Conservation (phyloP, 805 yeast genomes). For the Lipomyces sp. region DNA sequence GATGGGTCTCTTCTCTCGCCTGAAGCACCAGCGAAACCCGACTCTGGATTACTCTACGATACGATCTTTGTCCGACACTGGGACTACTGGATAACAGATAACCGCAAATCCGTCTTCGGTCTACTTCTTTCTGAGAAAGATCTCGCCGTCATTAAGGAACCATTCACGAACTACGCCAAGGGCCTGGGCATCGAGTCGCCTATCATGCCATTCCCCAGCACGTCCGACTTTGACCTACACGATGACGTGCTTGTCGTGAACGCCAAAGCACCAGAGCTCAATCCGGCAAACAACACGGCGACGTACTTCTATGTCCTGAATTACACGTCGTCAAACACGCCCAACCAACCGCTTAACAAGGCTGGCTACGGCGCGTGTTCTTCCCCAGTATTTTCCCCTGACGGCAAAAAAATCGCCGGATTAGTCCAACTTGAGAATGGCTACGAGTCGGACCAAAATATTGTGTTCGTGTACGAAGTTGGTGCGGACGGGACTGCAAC, state of each 20-base stretch:
- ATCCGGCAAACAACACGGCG: conserved; percentile 40
- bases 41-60: conserved; percentile 35
- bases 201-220: conserved; percentile 36
- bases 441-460: conserved; percentile 39
- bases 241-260: conserved; percentile 34
- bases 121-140: conserved; percentile 21
- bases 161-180: conserved; percentile 29
- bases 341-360: conserved; percentile 25
- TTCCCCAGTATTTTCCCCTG: conserved; percentile 40
- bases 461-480: conserved; percentile 36
- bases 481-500: conserved; percentile 19
- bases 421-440: conserved; percentile 37
- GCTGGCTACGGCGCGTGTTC: conserved; percentile 37
- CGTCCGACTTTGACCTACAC: conserved; percentile 32
- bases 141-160: conserved; percentile 19
- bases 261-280: conserved; percentile 39
- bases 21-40: conserved; percentile 28
- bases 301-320: conserved; percentile 38
- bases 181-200: conserved; percentile 34
- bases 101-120: conserved; percentile 36
- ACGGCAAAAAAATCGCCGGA: conserved; percentile 37
- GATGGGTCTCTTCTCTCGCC: conserved; percentile 32
- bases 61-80: conserved; percentile 39
- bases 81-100: conserved; percentile 39
- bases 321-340: conserved; percentile 22